phyloP scores from a whole-genome alignment of 768 basidiomycete species.

The Naganishia vaughanmartiniae region DNA sequence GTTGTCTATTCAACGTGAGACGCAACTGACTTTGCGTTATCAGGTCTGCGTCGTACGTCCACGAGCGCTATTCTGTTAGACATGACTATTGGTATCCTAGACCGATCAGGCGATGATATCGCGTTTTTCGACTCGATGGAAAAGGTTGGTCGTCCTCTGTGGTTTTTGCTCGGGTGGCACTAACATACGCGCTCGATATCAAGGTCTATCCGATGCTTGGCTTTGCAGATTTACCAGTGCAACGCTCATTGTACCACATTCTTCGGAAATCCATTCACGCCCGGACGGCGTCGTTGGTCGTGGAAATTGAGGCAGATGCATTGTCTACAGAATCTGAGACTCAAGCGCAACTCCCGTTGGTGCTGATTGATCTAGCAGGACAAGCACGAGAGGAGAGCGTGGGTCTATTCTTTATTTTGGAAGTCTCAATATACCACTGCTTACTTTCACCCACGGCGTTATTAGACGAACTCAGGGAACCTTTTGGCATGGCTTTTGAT shows the following conservation, averaged over 20 bases:
- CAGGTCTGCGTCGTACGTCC: slow-evolving; percentile 11
- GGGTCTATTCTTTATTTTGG: not conserved
- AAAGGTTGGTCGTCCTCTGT: not conserved
- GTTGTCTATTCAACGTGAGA: not conserved
- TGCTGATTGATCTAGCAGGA: slow-evolving; percentile 45
- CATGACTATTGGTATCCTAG: slow-evolving; percentile 16
- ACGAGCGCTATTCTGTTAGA: not conserved
- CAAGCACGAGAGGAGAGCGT: slow-evolving; percentile 10
- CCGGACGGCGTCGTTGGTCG: slow-evolving; percentile 76
- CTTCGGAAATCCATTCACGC: slow-evolving; percentile 68
- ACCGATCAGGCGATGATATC: slow-evolving; percentile 14
- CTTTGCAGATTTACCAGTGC: slow-evolving; percentile 56
- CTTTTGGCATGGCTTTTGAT: slow-evolving; percentile 87
- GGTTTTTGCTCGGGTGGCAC: not conserved
- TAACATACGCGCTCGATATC: not conserved
- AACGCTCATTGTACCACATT: slow-evolving; percentile 73
- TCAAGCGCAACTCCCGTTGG: slow-evolving; percentile 14
- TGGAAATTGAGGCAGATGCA: slow-evolving; percentile 65
- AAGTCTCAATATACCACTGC: not conserved
- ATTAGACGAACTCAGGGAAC: slow-evolving; percentile 37
- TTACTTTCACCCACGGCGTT: not conserved
- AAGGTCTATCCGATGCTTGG: slow-evolving; percentile 76
- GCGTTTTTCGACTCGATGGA: slow-evolving; percentile 14
- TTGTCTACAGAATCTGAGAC: slow-evolving; percentile 59
- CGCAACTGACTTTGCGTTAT: not conserved